A percentile compares a stretch with the other conserved stretches of the same genome.
Conservation (phyloP, 2,329 filamentous ascomycete genomes). For the Ilyonectria robusta region DNA sequence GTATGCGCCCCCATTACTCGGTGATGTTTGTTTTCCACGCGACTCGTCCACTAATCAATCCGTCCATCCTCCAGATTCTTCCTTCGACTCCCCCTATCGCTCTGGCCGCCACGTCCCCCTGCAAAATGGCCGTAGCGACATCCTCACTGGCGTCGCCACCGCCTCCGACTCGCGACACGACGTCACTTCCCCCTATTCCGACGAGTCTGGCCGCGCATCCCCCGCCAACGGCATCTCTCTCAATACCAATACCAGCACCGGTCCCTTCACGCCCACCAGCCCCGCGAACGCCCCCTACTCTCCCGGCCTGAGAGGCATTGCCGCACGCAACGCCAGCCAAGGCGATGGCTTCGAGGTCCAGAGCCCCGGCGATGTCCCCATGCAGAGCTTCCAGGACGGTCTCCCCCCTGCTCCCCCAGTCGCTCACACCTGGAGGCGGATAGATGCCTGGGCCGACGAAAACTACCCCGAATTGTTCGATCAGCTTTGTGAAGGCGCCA, state of each 20-base stretch:
- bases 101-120: slow-evolving; percentile 92
- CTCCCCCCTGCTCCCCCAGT: slow-evolving; percentile 91
- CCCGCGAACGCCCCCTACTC: slow-evolving; percentile 83
- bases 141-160: slow-evolving; percentile 89
- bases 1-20: slow-evolving; percentile 58
- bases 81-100: slow-evolving; percentile 92
- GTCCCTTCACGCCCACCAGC: slow-evolving; percentile 62
- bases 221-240: slow-evolving; percentile 55
- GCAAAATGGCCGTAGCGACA: slow-evolving; percentile 83
- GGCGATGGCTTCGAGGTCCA: slow-evolving; percentile 79
- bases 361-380: slow-evolving; percentile 87
- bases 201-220: slow-evolving; percentile 74
- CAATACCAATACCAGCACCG: slow-evolving; percentile 64
- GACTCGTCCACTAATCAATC: slow-evolving; percentile 34
- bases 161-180: slow-evolving; percentile 91
- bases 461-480: slow-evolving; percentile 96
- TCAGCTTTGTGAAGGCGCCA: slow-evolving; percentile 92
- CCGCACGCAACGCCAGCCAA: slow-evolving; percentile 75
- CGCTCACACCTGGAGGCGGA: slow-evolving; percentile 91
- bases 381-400: slow-evolving; percentile 96
- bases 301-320: slow-evolving; percentile 87
- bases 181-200: slow-evolving; percentile 82
- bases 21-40: slow-evolving; percentile 19
- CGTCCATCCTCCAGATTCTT: slow-evolving; percentile 77
- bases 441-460: slow-evolving; percentile 93